Conservation (phyloP, 106 monocot genomes). For the Phalaenopsis aphrodite region DNA sequence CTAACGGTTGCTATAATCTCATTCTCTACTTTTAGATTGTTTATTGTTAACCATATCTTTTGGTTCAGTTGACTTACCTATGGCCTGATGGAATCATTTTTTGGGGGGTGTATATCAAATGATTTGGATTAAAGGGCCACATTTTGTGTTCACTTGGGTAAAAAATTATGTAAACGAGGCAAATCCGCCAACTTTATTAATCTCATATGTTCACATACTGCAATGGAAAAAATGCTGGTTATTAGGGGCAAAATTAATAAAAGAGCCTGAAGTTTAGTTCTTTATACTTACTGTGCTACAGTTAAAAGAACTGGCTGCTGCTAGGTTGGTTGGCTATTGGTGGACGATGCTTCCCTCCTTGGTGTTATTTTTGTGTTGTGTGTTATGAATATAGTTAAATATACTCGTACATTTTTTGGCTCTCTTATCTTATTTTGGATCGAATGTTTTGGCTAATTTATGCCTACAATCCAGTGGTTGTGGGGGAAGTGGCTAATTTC, state of each 20-base stretch:
- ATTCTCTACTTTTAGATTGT: neutral
- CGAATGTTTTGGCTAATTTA: neutral
- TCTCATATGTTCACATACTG: neutral
- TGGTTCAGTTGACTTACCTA: neutral
- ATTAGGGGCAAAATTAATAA: neutral
- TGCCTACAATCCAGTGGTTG: conserved; percentile 33
- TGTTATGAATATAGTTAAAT: neutral
- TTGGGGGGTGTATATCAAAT: neutral
- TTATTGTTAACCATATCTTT: neutral
- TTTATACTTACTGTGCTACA: neutral
- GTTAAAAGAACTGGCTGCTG: no score
- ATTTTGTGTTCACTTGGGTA: neutral
- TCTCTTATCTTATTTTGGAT: neutral
- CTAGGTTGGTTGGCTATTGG: neutral
- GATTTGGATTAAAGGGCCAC: neutral
- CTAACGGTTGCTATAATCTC: neutral
- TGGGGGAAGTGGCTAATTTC: conserved; percentile 55
- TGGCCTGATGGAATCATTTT: neutral
- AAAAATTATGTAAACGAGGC: neutral
- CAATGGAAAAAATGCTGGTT: neutral
- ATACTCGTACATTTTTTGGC: neutral
- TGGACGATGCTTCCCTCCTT: neutral
- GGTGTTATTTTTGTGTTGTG: neutral
- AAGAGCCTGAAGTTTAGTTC: neutral
- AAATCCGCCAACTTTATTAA: neutral